Conservation (phyloP, 2,329 filamentous ascomycete species). For the Diaporthe ilicicola region DNA sequence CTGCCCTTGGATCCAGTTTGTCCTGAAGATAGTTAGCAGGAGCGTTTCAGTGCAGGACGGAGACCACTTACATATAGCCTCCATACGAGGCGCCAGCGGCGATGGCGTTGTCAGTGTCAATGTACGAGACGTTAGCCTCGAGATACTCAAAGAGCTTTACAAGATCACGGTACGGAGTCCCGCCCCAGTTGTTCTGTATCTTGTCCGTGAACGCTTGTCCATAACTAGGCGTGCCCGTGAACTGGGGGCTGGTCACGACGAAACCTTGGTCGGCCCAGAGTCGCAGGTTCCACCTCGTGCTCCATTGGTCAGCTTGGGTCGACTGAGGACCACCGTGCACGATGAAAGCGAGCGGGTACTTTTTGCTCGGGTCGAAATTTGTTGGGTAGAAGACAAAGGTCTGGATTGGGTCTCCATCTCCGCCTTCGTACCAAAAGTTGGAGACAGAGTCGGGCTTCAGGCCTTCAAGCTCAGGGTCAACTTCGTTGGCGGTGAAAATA, state of each 20-base stretch:
- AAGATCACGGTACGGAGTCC: constrained; percentile 62
- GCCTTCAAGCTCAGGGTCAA: constrained; percentile 45
- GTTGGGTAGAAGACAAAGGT: constrained; percentile 45
- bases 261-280: constrained; percentile 66
- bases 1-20: constrained; percentile 59
- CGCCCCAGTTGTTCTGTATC: constrained; percentile 59
- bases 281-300: constrained; percentile 62
- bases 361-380: constrained; percentile 47
- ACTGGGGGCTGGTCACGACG: constrained; percentile 62
- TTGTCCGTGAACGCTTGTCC: constrained; percentile 62
- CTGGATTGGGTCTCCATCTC: constrained; percentile 41
- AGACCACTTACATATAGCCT: constrained; percentile 56
- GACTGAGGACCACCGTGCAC: constrained; percentile 63
- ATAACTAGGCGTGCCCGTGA: constrained; percentile 62
- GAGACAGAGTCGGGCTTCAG: constrained; percentile 43
- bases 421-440: constrained; percentile 46
- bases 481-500: constrained; percentile 46
- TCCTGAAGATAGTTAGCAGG: neutral
- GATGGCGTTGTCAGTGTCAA: constrained; percentile 59
- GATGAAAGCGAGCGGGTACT: constrained; percentile 62
- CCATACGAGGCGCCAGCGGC: constrained; percentile 63
- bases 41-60: neutral
- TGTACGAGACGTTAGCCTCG: constrained; percentile 57
- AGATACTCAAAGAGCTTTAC: constrained; percentile 63
- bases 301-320: constrained; percentile 61